Evolutionary conservation across 1,284 basidiomycete species (phyloP).

Genomic region (Coriolopsis trogii): DNA sequence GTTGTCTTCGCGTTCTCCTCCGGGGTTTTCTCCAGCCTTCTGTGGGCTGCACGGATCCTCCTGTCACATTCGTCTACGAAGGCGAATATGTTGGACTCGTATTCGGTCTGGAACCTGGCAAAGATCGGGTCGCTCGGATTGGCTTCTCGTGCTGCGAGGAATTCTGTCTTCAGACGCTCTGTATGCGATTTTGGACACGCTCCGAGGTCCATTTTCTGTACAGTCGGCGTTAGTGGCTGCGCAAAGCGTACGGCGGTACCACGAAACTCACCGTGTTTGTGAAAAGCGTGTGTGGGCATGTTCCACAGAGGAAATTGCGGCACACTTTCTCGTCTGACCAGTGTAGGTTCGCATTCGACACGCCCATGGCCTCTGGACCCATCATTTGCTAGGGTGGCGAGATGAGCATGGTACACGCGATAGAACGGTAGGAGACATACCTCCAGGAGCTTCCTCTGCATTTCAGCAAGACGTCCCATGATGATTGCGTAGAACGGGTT

Average conservation of each 20-base stretch:
- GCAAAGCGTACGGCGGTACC: neutral
- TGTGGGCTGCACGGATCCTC: slow-evolving; percentile 91
- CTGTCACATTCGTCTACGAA: slow-evolving; percentile 99
- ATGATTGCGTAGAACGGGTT: too few relatives aligned
- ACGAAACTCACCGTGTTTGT: slow-evolving; percentile 90
- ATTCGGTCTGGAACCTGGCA: slow-evolving; percentile 87
- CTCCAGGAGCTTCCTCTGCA: slow-evolving; percentile 93
- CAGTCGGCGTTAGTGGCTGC: slow-evolving; percentile 2
- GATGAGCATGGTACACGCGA: slow-evolving; percentile 3
- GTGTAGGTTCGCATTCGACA: slow-evolving; percentile 88
- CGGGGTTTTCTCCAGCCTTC: slow-evolving; percentile 97
- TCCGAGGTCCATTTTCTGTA: slow-evolving; percentile 99
- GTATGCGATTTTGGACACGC: slow-evolving; percentile 97
- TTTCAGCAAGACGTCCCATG: slow-evolving; percentile 88
- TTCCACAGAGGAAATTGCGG: slow-evolving; percentile 97
- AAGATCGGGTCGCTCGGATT: slow-evolving; percentile 81
- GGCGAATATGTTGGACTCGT: slow-evolving; percentile 92
- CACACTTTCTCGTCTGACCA: slow-evolving; percentile 99
- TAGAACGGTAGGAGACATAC: slow-evolving; percentile 42
- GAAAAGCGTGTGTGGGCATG: slow-evolving; percentile 96
- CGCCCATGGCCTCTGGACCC: slow-evolving; percentile 98
- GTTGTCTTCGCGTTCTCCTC: slow-evolving; percentile 99
- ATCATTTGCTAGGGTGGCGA: slow-evolving; percentile 89
- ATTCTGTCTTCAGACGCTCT: slow-evolving; percentile 93
- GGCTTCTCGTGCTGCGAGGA: slow-evolving; percentile 76